Conservation (phyloP, 73 alveolate species). For the Paraurostyla sp. region DNA sequence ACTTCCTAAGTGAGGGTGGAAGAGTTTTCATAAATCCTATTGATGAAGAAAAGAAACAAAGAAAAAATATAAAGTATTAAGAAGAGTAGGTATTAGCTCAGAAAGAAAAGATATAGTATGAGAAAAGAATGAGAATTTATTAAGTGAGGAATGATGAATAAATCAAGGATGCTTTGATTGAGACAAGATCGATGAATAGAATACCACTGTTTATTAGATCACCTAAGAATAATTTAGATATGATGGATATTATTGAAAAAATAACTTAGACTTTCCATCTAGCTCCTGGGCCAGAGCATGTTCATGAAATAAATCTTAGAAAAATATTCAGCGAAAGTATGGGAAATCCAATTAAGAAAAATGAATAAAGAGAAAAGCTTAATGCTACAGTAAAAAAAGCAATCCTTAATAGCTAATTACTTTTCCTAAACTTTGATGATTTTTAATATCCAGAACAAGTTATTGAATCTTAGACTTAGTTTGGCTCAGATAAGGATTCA, state of each 20-base stretch:
- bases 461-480: neutral
- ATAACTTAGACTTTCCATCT: neutral
- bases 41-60: conserved; percentile 30
- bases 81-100: conserved; percentile 44
- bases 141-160: neutral
- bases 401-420: neutral
- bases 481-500: neutral
- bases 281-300: neutral
- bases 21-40: conserved; percentile 57
- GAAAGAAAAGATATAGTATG: conserved; percentile 48
- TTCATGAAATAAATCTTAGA: conserved; percentile 50
- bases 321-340: conserved; percentile 38
- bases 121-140: conserved; percentile 59
- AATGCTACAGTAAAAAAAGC: conserved; percentile 18
- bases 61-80: conserved; percentile 27
- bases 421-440: conserved; percentile 59
- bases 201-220: conserved; percentile 41
- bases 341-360: conserved; percentile 33
- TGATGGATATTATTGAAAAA: neutral
- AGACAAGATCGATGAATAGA: conserved; percentile 43
- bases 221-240: conserved; percentile 25
- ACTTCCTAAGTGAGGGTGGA: too few species aligned
- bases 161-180: conserved; percentile 17
- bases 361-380: conserved; percentile 26
- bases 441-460: conserved; percentile 24